Base-by-base conservation (phyloP, 495 filamentous ascomycete species). In the Echria macrotheca region DNA sequence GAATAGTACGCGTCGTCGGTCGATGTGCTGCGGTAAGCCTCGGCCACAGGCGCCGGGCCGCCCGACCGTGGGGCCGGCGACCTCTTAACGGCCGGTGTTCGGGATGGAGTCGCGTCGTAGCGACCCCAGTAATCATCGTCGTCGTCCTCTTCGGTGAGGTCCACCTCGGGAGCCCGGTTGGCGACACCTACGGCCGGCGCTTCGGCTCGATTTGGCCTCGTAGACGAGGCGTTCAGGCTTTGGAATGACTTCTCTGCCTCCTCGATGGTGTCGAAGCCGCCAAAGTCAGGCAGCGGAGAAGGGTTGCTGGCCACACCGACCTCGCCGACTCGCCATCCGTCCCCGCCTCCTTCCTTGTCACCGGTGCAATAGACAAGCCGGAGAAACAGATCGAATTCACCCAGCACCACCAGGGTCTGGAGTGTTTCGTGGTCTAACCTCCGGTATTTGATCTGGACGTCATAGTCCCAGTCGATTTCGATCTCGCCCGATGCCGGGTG, bases 101-200 rank as follows among this genome's bases (percentile, higher is more conserved):
- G 75, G 6, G 79, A 80, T 1, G 87, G 87, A 9, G 89, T 93
- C 7, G 82, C 79, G 71, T 96, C 93, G 63, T 98, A 98, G 52
- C 84, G 83, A 23, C 83, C 88, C 93, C 93, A 98, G 66, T 97
- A 98, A 56, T 82, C 86, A 52, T 90, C 90, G 50, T 96, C 90
- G 23, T 94, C 88, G 14, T 87, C 84, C 0, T 85, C 84, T 0
- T 77, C 75, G 2, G 71, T 63, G 9, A 74, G 66, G 0, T 59
- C 47, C 10, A 40, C 45, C 25, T n/a, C 49, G 11, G 49, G 36
- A 8, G 50, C 31, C 10, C 52, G 58, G 23, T 54, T 56, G 18
- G 28, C 41, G 8, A 28, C 36, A 33, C 22, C 35, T 38, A 26
- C 23, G 9, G 11, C 24, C 0, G 31, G 31, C 1, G 35, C 12